Percentiles rank a stretch among this genome's conserved stretches.
These are phyloP conservation scores for Ceratocystis cacaofunesta DNA, from an alignment of 2,329 filamentous ascomycete genomes.

Conservation along the genomic window DNA sequence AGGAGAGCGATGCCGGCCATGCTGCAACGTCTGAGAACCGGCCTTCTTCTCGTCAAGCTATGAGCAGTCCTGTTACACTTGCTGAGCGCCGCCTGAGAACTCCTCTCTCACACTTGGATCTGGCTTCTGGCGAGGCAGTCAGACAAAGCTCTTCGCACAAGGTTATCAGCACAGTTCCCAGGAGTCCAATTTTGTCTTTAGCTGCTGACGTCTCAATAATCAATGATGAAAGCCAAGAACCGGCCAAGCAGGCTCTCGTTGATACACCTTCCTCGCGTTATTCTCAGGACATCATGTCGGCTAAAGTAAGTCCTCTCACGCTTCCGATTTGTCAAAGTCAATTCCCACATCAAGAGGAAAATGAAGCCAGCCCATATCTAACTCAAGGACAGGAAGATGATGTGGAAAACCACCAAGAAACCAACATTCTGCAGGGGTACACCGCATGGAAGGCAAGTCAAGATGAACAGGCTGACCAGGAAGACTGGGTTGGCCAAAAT, in stretches of 20 bases:
- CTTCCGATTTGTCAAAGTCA: not conserved
- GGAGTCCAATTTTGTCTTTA: constrained; percentile 3
- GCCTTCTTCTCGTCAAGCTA: not conserved
- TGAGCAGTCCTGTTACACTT: constrained; percentile 1
- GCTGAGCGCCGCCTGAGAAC: constrained; percentile 4
- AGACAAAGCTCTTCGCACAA: not conserved
- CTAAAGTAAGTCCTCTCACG: constrained; percentile 21
- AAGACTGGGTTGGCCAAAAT: not conserved
- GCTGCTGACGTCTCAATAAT: not conserved
- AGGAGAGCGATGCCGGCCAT: not conserved
- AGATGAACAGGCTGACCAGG: not conserved
- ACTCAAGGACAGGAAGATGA: not conserved
- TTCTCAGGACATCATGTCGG: constrained; percentile 21
- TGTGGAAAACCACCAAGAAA: not conserved
- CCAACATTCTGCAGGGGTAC: constrained; percentile 11
- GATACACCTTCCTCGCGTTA: constrained; percentile 22
- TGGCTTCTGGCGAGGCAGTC: not conserved
- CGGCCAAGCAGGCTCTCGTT: not conserved
- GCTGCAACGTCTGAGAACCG: not conserved
- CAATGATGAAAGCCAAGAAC: not conserved
- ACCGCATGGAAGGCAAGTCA: constrained; percentile 8
- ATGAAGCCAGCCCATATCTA: not conserved
- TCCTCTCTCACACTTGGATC: constrained; percentile 3
- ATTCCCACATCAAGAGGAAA: not conserved
- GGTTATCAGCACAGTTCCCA: not conserved